These are phyloP conservation scores for Prunus dulcis DNA, from an alignment of 306 rosid genomes.

Conservation along the genomic window DNA sequence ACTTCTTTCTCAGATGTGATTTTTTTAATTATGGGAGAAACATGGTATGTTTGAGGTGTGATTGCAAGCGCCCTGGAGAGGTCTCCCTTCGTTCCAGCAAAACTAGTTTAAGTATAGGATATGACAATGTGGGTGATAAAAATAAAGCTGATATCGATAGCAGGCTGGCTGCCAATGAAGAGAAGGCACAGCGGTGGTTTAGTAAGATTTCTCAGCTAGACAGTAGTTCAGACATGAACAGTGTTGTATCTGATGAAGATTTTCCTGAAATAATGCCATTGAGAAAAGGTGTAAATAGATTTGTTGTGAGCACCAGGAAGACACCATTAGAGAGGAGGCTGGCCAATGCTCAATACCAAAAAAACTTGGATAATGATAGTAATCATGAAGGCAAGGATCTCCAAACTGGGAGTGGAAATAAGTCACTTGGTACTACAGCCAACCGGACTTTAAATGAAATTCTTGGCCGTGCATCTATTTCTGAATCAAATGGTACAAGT, in stretches of 20 bases:
- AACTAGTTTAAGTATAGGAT: conserved; percentile 26
- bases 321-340: conserved; percentile 78
- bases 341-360: conserved; percentile 51
- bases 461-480: conserved; percentile 22
- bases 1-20: conserved; percentile 61
- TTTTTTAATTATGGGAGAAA: conserved; percentile 83
- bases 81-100: conserved; percentile 32
- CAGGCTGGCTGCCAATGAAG: conserved; percentile 79
- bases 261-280: conserved; percentile 97
- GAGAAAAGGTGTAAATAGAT: conserved; percentile 92
- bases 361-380: conserved; percentile 48
- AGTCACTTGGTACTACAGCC: conserved; percentile 21
- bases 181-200: conserved; percentile 92
- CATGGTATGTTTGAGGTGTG: conserved; percentile 76
- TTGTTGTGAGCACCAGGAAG: conserved; percentile 91
- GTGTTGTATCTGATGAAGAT: conserved; percentile 62
- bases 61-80: conserved; percentile 81
- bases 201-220: conserved; percentile 85
- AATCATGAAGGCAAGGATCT: conserved; percentile 26
- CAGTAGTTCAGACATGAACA: conserved; percentile 52
- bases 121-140: conserved; percentile 36
- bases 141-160: conserved; percentile 40
- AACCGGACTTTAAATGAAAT: conserved; percentile 35
- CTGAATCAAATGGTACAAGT: conserved; percentile 32
- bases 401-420: conserved; percentile 18